Conservation (phyloP, 306 rosid genomes). For the Cajanus cajan region DNA sequence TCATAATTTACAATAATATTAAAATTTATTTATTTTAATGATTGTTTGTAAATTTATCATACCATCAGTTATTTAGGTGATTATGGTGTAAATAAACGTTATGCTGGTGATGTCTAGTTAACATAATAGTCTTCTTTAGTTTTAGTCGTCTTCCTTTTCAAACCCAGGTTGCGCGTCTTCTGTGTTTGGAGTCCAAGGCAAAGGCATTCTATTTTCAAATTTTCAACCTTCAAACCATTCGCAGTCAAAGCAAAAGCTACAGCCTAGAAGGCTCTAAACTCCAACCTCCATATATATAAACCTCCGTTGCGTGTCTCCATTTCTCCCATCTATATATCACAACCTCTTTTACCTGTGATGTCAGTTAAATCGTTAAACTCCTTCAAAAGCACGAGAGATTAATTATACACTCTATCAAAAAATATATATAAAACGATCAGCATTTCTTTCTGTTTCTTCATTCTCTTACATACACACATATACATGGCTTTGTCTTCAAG, state of each 20-base stretch:
- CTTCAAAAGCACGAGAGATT: not conserved
- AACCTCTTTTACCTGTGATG: not conserved
- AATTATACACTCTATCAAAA: too few species aligned
- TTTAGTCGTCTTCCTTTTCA: not conserved
- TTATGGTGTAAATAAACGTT: too few species aligned
- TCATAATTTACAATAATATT: too few species aligned
- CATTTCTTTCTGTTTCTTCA: not conserved
- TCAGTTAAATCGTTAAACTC: too few species aligned
- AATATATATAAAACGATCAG: not conserved
- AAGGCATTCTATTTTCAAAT: not conserved
- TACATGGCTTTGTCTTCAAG: slow-evolving; percentile 17
- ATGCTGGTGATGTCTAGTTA: too few species aligned
- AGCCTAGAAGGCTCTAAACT: not conserved
- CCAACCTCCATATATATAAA: slow-evolving; percentile 8
- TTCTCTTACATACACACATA: not conserved
- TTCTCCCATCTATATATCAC: not conserved
- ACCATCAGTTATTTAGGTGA: too few species aligned
- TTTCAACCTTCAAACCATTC: slow-evolving; percentile 16
- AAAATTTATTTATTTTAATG: too few species aligned
- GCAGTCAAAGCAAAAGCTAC: slow-evolving; percentile 6
- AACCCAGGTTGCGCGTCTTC: not conserved
- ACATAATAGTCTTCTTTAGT: not conserved
- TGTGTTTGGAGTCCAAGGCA: slow-evolving; percentile 9
- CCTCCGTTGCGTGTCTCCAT: not conserved
- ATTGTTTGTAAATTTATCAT: too few species aligned